Percentiles rank a stretch among this genome's conserved stretches.
Evolutionary conservation across 768 basidiomycete genomes (phyloP).

Genomic region (Neoboletus magnificus): DNA sequence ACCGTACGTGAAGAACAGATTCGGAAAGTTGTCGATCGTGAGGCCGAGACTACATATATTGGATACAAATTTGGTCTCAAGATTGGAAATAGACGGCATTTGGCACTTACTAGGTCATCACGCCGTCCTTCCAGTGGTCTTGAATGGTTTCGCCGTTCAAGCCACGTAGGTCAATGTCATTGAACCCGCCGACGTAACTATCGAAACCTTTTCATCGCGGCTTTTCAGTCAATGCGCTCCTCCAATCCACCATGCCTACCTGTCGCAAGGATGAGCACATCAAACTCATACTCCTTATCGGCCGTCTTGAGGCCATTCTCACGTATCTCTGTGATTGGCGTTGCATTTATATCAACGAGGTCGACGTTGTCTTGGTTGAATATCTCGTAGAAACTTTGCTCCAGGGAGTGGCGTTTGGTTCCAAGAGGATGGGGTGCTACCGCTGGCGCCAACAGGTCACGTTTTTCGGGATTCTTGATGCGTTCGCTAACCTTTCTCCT

Average conservation of each 20-base stretch:
- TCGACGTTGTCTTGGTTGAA: constrained; percentile 18
- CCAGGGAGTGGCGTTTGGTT: constrained; percentile 4
- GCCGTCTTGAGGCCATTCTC: constrained; percentile 8
- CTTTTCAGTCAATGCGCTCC: neutral
- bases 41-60: constrained; percentile 8
- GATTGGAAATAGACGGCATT: neutral
- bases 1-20: constrained; percentile 9
- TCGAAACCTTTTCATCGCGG: constrained; percentile 10
- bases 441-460: constrained; percentile 11
- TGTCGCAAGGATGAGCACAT: constrained; percentile 17
- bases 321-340: constrained; percentile 8
- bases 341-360: constrained; percentile 6
- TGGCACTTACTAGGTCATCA: constrained; percentile 12
- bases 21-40: constrained; percentile 15
- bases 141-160: constrained; percentile 9
- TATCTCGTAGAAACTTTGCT: constrained; percentile 12
- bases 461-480: constrained; percentile 10
- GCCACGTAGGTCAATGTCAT: constrained; percentile 10
- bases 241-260: neutral
- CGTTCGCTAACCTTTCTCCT: constrained; percentile 14
- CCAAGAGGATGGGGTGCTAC: constrained; percentile 11
- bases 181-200: constrained; percentile 1
- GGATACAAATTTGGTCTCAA: neutral
- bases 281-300: constrained; percentile 5
- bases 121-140: constrained; percentile 14